Evolutionary conservation across 768 basidiomycete species (phyloP).

Genomic region (Auriscalpium vulgare): DNA sequence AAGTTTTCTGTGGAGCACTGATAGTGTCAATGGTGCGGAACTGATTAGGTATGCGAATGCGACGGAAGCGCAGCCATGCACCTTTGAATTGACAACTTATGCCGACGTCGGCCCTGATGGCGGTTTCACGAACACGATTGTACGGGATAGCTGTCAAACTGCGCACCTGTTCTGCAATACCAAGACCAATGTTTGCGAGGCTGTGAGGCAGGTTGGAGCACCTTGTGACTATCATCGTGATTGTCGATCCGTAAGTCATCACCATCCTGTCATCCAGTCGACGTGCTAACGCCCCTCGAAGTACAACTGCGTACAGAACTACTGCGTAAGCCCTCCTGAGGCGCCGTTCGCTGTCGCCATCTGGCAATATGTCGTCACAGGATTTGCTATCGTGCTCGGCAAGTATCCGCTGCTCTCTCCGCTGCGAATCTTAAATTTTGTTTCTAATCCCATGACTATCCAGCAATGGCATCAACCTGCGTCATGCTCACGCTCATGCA

Average conservation of each 20-base stretch:
- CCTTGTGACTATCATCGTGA: slow-evolving; percentile 13
- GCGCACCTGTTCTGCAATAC: slow-evolving; percentile 10
- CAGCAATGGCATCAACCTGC: slow-evolving; percentile 15
- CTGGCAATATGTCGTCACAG: slow-evolving; percentile 9
- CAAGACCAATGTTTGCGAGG: slow-evolving; percentile 6
- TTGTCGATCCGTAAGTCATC: slow-evolving; percentile 7
- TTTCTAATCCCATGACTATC: neutral
- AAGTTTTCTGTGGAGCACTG: neutral
- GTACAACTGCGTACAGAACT: slow-evolving; percentile 6
- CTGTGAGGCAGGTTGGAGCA: slow-evolving; percentile 1
- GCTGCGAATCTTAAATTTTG: neutral
- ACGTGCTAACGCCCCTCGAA: neutral
- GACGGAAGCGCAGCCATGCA: slow-evolving; percentile 29
- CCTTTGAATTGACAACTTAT: slow-evolving; percentile 33
- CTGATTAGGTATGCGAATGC: slow-evolving; percentile 29
- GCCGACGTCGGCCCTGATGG: slow-evolving; percentile 9
- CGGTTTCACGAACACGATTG: slow-evolving; percentile 8
- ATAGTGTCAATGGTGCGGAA: neutral
- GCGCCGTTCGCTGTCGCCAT: slow-evolving; percentile 1
- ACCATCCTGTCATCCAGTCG: neutral
- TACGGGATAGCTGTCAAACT: slow-evolving; percentile 14
- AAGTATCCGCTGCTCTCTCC: neutral
- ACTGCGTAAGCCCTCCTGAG: slow-evolving; percentile 5
- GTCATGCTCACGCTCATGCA: slow-evolving; percentile 14
- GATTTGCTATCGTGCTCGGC: slow-evolving; percentile 1